Percentiles rank a stretch among this genome's conserved stretches.
Evolutionary conservation across 129 eudicot genomes (phyloP).

Genomic region (Helianthus tuberosus): DNA sequence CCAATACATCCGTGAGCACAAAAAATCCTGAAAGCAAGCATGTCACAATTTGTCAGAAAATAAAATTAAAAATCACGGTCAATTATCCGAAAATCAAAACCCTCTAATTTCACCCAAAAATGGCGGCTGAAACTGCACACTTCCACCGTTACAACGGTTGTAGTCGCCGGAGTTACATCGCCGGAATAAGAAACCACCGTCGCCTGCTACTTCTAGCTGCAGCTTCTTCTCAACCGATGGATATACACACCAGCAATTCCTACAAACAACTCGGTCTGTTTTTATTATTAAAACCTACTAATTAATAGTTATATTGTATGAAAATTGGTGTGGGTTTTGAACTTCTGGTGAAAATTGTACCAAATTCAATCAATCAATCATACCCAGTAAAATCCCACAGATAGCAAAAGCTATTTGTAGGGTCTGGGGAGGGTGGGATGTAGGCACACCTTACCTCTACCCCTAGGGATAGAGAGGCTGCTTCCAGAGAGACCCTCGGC

Average conservation of each 20-base stretch:
- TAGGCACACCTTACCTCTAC: no score
- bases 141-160: constrained; percentile 20
- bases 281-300: background rate
- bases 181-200: constrained; percentile 14
- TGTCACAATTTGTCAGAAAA: no score
- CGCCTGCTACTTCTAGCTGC: constrained; percentile 14
- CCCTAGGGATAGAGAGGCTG: no score
- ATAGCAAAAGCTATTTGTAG: no score
- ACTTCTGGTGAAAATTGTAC: background rate
- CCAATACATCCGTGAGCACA: no score
- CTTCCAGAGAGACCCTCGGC: no score
- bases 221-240: constrained; percentile 62
- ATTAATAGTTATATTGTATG: background rate
- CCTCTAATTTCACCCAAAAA: constrained; percentile 27
- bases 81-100: constrained; percentile 23
- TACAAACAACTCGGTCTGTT: constrained; percentile 75
- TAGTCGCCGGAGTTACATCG: constrained; percentile 14
- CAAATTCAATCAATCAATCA: no score
- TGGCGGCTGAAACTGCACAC: constrained; percentile 44
- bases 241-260: constrained; percentile 64
- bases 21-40: no score
- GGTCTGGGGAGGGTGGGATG: no score
- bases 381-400: no score
- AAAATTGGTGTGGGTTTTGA: background rate
- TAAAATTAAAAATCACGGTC: background rate